Conservation (phyloP, 805 yeast genomes). For the Cyberlindnera veronae region DNA sequence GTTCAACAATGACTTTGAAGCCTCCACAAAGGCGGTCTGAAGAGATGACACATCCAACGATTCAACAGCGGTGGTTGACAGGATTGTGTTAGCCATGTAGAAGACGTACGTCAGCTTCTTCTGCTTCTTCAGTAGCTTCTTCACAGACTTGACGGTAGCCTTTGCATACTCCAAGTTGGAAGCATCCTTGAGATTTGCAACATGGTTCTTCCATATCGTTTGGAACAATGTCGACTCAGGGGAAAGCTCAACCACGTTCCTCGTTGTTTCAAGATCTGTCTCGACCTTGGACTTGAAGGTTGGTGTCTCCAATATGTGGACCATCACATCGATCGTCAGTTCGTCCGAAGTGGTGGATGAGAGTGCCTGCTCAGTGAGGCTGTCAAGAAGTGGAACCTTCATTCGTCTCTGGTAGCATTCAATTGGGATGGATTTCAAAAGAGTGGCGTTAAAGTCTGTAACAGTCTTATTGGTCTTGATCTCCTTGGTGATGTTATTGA, state of each 20-base stretch:
- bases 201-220: constrained; percentile 38
- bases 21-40: constrained; percentile 8
- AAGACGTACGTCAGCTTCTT: constrained; percentile 11
- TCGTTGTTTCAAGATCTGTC: constrained; percentile 30
- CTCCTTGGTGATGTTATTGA: constrained; percentile 20
- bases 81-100: constrained; percentile 17
- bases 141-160: constrained; percentile 15
- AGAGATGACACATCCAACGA: constrained; percentile 1
- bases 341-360: constrained; percentile 2
- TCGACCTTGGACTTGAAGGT: constrained; percentile 54
- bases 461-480: constrained; percentile 2
- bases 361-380: constrained; percentile 14
- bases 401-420: constrained; percentile 42
- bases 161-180: constrained; percentile 26
- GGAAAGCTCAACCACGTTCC: constrained; percentile 18
- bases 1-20: constrained; percentile 10
- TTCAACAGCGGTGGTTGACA: constrained; percentile 3
- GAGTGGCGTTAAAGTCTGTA: constrained; percentile 3
- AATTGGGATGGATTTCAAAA: constrained; percentile 39
- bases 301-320: constrained; percentile 45
- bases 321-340: constrained; percentile 25
- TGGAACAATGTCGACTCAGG: constrained; percentile 30
- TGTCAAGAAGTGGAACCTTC: constrained; percentile 29
- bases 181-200: constrained; percentile 36
- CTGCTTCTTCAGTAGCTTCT: constrained; percentile 11